Evolutionary conservation across 306 rosid species (phyloP), one percentile per base, ranked within the genome.

Genomic region (Gleditsia sinensis): DNA sequence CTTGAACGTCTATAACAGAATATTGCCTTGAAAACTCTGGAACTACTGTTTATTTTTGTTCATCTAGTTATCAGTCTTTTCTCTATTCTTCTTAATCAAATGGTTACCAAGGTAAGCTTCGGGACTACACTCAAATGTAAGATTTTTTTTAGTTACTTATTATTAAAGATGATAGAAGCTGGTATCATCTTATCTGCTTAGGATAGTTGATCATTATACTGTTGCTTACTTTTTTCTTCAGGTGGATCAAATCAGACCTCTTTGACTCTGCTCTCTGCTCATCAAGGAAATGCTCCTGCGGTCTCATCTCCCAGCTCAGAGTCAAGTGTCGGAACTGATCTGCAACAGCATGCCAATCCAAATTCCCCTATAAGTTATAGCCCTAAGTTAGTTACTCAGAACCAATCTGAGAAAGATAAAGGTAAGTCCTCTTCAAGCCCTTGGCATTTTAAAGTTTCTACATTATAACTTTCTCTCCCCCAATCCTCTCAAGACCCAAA

Each of bases 181-280:
- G 30, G 21, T 65, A 59, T 32, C 20, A 27, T 74, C 51, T 69
- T 23, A 17, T 13, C 57, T 72, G 24, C 56, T 66, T n/a, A 28
- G 11, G 17, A 58, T 36, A 59, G 62, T 40, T 53, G 24, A 19
- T 66, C 25, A 21, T 39, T 67, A 17, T 71, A 71, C 61, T 67
- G 28, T 56, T 60, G 39, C 57, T 37, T 66, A 27, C 50, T 27
- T 54, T 64, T 28, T 17, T 50, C 20, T 78, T 58, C 75, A 89
- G 94, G 91, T 13, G 84, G 78, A 79, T 73, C 72, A 63, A 75
- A 60, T 69, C 78, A 74, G 72, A 69, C 34, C 19, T 80, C 83
- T 59, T 75, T 63, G 64, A n/a, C 58, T 62, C 70, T 30, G 6
- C 14, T 74, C 54, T 61, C 84, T 60, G 55, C 78, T 74, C 51